phyloP scores from a whole-genome alignment of 257 asterid genomes.

The Solanum medicagineum region DNA sequence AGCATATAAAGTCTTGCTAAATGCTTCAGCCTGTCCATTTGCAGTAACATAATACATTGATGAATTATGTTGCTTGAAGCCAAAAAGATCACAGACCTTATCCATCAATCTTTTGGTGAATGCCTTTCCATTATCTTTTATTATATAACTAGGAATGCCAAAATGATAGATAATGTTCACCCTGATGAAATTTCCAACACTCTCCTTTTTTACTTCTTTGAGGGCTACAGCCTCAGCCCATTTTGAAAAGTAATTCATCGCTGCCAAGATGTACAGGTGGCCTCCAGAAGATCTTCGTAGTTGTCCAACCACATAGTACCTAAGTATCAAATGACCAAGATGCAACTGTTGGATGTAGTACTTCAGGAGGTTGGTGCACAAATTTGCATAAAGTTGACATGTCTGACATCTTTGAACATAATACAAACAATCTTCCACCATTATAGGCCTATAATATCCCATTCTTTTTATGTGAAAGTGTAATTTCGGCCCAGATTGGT shows the following conservation, averaged over 20 bases:
- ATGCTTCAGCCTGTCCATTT: background rate
- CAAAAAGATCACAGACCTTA: background rate
- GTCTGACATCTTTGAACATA: background rate
- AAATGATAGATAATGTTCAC: background rate
- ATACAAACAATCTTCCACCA: background rate
- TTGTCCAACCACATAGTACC: background rate
- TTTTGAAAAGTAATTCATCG: background rate
- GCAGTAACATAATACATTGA: background rate
- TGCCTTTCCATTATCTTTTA: background rate
- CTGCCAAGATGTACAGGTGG: background rate
- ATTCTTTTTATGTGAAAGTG: background rate
- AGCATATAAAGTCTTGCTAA: background rate
- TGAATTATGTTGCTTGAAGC: background rate
- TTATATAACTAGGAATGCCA: background rate
- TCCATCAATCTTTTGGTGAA: background rate
- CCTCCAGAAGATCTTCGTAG: background rate
- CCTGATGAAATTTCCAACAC: background rate
- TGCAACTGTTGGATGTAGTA: background rate
- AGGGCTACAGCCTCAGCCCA: background rate
- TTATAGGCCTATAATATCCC: background rate
- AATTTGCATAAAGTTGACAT: background rate
- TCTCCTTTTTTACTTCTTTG: background rate
- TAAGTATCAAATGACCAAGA: background rate
- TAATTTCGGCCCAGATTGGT: background rate
- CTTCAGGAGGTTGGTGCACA: background rate